Base-by-base conservation (phyloP, 2,329 filamentous ascomycete genomes). In the Paecilomyces variotii region DNA sequence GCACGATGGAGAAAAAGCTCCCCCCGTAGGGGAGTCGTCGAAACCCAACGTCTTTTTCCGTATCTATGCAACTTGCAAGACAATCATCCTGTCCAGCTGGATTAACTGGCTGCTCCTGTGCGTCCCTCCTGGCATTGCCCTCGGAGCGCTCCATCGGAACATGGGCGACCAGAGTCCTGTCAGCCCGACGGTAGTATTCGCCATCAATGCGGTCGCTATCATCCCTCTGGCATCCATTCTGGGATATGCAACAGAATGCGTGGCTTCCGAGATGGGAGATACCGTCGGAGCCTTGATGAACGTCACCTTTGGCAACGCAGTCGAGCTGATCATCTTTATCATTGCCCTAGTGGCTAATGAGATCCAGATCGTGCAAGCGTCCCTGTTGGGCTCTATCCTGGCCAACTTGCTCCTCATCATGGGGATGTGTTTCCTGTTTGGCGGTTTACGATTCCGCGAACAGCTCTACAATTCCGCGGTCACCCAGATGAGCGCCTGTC, bases 391-490 rank as follows among this genome's bases (percentile, higher is more conserved):
- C 52, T 94, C 90, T 2, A 94, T 96, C 65, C 77, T 96, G 63
- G 87, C 90, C 64, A 95, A 95, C 69, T 75, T 95, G 59, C 81
- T 96, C 26, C 82, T 95, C 61, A 94, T 94, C 67, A 78, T 96
- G 65, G 91, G 91, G 68, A 95, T 95, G 90, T 86, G 86, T 61
- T 95, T 96, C 74, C 82, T 94, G 57, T 78, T 93, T 28, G 91
- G 91, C 67, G 91, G 90, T 60, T 77, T 95, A 58, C 85, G 90
- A 60, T 96, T 84, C 72, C 86, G 88, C 70, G 91, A 96, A 77
- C 91, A 95, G 84, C 85, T 96, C 61, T 96, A 95, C 77, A 96
- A 95, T 76, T 91, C 86, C 74, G 94, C 89, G 28, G 89, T 95
- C 59, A 95, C 90, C 0, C 90, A 96, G 72, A 95, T 95, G 89